phyloP scores from a whole-genome alignment of 2,329 filamentous ascomycete species.

The Ilyonectria robusta region DNA sequence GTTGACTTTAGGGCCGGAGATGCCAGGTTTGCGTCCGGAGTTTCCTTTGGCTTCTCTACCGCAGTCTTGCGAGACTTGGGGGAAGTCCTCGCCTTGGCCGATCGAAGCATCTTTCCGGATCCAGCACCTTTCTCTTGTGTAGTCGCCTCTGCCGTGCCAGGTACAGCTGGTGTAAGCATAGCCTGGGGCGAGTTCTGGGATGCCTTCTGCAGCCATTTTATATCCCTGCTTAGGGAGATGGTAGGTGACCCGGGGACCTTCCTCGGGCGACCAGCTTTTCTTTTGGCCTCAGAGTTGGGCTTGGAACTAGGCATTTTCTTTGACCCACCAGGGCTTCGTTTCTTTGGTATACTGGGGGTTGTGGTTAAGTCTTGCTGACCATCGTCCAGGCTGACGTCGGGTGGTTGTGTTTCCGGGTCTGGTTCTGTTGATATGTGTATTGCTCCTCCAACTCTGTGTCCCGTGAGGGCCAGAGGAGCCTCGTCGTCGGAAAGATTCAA shows the following conservation, averaged over 20 bases:
- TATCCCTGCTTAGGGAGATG: constrained; percentile 17
- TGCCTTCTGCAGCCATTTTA: constrained; percentile 38
- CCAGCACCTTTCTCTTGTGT: background rate
- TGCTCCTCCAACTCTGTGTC: constrained; percentile 19
- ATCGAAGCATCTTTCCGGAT: background rate
- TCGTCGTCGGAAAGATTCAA: constrained; percentile 55
- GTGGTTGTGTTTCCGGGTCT: background rate
- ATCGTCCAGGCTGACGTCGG: background rate
- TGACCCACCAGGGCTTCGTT: constrained; percentile 22
- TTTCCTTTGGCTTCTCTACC: background rate
- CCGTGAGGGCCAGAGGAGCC: constrained; percentile 47
- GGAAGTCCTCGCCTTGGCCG: background rate
- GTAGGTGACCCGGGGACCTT: background rate
- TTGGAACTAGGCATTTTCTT: constrained; percentile 20
- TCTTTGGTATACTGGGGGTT: background rate
- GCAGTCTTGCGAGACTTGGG: background rate
- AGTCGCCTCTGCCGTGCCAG: background rate
- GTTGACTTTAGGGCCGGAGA: background rate
- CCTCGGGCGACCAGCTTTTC: background rate
- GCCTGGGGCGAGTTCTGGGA: constrained; percentile 14
- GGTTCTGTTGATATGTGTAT: background rate
- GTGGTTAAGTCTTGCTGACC: background rate
- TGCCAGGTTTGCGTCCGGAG: background rate
- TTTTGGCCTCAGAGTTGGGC: background rate
- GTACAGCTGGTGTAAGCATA: background rate